Evolutionary conservation across 306 rosid species (phyloP).

Genomic region (Amphicarpaea edgeworthii): DNA sequence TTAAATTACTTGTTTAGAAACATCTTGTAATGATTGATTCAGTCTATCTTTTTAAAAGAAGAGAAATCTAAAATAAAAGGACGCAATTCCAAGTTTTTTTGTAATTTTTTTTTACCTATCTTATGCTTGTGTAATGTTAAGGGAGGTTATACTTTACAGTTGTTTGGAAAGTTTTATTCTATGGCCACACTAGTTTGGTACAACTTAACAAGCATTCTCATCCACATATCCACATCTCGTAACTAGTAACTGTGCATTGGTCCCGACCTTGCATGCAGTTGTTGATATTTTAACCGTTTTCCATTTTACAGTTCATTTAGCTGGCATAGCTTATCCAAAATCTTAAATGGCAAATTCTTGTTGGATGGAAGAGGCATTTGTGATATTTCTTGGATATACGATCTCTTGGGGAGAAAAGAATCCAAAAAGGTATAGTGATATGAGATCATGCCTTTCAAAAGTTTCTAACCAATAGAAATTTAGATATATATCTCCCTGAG

Average conservation of each 20-base stretch:
- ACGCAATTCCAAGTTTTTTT: background rate
- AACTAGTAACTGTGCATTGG: background rate
- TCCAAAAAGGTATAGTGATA: background rate
- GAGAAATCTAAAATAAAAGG: background rate
- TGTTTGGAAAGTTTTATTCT: background rate
- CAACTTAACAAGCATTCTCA: slow-evolving; percentile 3
- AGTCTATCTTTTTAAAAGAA: background rate
- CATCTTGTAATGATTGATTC: background rate
- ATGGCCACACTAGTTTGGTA: background rate
- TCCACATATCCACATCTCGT: background rate
- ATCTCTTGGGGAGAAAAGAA: slow-evolving; percentile 1
- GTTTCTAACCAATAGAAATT: slow-evolving; percentile 7
- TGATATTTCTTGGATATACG: slow-evolving; percentile 28
- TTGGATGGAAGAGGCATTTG: slow-evolving; percentile 11
- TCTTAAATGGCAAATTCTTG: slow-evolving; percentile 24
- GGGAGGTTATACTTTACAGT: background rate
- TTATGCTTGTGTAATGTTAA: background rate
- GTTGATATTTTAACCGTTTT: background rate
- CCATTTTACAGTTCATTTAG: slow-evolving; percentile 16
- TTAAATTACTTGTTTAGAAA: background rate
- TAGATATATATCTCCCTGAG: background rate
- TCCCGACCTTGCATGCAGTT: background rate
- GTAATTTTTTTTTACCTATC: too few relatives aligned
- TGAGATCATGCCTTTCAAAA: background rate
- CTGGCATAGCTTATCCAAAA: slow-evolving; percentile 27